These are phyloP conservation scores for Cyberlindnera mycetangii DNA, from an alignment of 805 yeast species.

Conservation along the genomic window DNA sequence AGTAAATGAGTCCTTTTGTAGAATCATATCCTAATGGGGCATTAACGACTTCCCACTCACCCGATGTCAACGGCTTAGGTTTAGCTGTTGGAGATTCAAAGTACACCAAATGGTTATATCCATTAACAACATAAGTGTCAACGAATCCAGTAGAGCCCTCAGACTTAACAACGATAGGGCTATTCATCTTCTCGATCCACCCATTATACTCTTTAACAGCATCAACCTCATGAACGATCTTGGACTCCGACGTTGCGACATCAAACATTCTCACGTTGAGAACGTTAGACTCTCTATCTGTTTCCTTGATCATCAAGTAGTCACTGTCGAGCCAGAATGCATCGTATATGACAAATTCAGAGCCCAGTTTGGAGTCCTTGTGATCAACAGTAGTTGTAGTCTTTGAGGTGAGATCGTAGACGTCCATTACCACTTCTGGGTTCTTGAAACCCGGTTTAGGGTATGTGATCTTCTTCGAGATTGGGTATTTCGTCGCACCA, in stretches of 20 bases:
- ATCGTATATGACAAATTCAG: constrained; percentile 60
- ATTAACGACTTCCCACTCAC: constrained; percentile 86
- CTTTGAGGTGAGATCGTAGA: constrained; percentile 40
- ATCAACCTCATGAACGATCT: constrained; percentile 43
- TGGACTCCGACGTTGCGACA: constrained; percentile 29
- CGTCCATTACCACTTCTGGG: constrained; percentile 57
- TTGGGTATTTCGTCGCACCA: constrained; percentile 55
- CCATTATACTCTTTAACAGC: constrained; percentile 48
- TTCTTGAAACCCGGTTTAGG: constrained; percentile 83
- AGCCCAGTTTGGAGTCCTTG: constrained; percentile 29
- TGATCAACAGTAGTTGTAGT: constrained; percentile 28
- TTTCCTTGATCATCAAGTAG: constrained; percentile 50
- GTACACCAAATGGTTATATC: constrained; percentile 75
- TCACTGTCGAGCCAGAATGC: constrained; percentile 59
- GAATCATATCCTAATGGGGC: constrained; percentile 53
- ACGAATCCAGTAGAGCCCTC: constrained; percentile 57
- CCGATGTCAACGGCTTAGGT: constrained; percentile 62
- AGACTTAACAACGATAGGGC: constrained; percentile 53
- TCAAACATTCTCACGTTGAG: constrained; percentile 51
- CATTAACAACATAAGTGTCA: constrained; percentile 67
- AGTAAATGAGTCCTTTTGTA: constrained; percentile 47
- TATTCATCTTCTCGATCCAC: constrained; percentile 75
- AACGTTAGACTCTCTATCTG: constrained; percentile 65
- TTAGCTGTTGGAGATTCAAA: constrained; percentile 54
- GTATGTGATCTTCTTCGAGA: constrained; percentile 55